These are phyloP conservation scores for Dryas integrifolia DNA, from an alignment of 331 rosid species.

Conservation along the genomic window DNA sequence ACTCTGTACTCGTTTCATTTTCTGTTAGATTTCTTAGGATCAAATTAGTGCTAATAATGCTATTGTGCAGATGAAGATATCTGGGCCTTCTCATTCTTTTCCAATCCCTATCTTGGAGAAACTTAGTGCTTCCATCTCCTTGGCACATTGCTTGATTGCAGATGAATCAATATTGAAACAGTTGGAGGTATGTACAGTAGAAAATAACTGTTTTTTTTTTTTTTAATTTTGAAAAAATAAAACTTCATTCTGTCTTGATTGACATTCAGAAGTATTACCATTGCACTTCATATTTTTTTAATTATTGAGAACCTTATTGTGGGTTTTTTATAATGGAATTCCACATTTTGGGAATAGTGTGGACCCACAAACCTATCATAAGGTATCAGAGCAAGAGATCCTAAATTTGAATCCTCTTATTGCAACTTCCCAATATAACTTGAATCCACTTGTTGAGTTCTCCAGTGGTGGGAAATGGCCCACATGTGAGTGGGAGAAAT, in stretches of 20 bases:
- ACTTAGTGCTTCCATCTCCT: constrained; percentile 45
- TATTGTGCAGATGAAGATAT: constrained; percentile 53
- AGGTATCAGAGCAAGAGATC: not conserved
- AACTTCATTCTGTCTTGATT: not conserved
- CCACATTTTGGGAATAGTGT: not conserved
- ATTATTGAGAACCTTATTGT: not conserved
- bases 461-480: not conserved
- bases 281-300: not conserved
- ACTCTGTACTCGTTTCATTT: constrained; percentile 8
- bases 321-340: not conserved
- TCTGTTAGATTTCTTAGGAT: not conserved
- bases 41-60: constrained; percentile 13
- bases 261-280: not conserved
- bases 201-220: not conserved
- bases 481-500: constrained; percentile 2
- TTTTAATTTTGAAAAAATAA: no score
- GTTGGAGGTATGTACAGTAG: constrained; percentile 61
- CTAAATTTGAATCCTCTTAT: not conserved
- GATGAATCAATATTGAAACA: constrained; percentile 66
- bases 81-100: constrained; percentile 41
- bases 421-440: not conserved
- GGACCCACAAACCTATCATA: not conserved
- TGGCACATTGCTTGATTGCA: constrained; percentile 57
- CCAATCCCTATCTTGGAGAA: constrained; percentile 55
- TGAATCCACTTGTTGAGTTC: not conserved